Conservation (phyloP, 78 protist genomes). For the Fonticula alba region DNA sequence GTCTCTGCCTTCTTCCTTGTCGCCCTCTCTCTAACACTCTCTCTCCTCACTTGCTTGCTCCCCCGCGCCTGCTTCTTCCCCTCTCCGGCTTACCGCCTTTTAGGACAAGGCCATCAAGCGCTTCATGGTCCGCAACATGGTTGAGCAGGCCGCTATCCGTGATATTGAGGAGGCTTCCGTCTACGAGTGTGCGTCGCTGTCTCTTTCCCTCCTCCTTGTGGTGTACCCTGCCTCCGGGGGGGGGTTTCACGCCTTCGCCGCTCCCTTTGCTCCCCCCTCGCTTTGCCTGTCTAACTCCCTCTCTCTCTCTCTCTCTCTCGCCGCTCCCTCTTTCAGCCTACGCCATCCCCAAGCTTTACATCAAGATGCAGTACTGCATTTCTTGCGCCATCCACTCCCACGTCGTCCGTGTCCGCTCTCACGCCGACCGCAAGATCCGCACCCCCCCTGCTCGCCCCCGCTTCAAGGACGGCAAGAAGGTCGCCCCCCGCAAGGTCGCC, state of each 20-base stretch:
- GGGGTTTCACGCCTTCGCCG: neutral
- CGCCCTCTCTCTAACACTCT: too few species aligned
- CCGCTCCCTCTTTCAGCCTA: slow-evolving; percentile 18
- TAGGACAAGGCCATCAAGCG: slow-evolving; percentile 85
- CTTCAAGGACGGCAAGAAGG: too few species aligned
- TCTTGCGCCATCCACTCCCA: slow-evolving; percentile 95
- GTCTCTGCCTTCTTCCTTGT: too few species aligned
- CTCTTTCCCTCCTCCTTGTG: neutral
- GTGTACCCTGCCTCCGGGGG: neutral
- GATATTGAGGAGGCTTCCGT: slow-evolving; percentile 75
- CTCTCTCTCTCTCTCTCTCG: neutral
- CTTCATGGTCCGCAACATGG: slow-evolving; percentile 81
- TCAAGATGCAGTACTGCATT: slow-evolving; percentile 88
- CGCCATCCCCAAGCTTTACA: slow-evolving; percentile 88
- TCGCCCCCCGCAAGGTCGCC: too few species aligned
- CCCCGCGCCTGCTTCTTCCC: too few species aligned
- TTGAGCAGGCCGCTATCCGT: slow-evolving; percentile 77
- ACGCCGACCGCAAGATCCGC: slow-evolving; percentile 48
- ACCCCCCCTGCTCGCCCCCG: slow-evolving; percentile 45
- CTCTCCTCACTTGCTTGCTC: too few species aligned
- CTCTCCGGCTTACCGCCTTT: neutral
- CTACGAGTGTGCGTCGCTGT: slow-evolving; percentile 31
- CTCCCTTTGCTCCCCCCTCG: neutral
- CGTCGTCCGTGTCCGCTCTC: slow-evolving; percentile 81
- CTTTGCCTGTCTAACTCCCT: neutral